phyloP scores from a whole-genome alignment of 768 basidiomycete genomes.

The Russula sp. region DNA sequence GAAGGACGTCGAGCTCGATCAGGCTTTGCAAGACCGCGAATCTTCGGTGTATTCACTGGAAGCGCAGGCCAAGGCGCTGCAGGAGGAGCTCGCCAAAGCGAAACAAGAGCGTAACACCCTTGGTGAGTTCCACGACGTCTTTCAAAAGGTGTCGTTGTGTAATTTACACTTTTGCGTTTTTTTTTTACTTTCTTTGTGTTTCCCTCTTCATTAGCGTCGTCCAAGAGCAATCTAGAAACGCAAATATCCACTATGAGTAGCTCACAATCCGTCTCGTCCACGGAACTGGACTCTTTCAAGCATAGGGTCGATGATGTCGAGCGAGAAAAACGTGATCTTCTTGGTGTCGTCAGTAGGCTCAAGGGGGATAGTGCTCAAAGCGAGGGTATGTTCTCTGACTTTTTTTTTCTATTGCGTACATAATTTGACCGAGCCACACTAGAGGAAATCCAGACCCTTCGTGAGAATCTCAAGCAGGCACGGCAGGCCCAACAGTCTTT shows the following conservation, averaged over 20 bases:
- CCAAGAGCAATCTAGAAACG: conserved; percentile 42
- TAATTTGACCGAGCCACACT: not conserved
- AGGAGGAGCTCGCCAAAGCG: conserved; percentile 47
- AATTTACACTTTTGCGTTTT: too few species aligned
- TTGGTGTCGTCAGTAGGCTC: conserved; percentile 74
- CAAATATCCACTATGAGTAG: conserved; percentile 50
- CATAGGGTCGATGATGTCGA: conserved; percentile 67
- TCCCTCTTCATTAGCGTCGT: conserved; percentile 32
- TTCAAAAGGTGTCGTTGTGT: conserved; percentile 12
- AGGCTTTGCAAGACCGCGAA: conserved; percentile 75
- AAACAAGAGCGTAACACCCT: conserved; percentile 62
- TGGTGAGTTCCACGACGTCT: conserved; percentile 38
- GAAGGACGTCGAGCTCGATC: conserved; percentile 79
- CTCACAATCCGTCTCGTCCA: conserved; percentile 55
- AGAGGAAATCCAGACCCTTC: conserved; percentile 70
- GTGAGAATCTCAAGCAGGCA: conserved; percentile 62
- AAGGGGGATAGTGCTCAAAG: conserved; percentile 68
- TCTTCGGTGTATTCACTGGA: conserved; percentile 51
- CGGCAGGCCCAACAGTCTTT: conserved; percentile 63
- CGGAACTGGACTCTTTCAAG: conserved; percentile 51
- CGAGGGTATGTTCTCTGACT: conserved; percentile 47
- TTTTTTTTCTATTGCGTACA: not conserved
- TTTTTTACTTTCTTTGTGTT: too few species aligned
- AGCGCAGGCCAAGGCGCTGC: conserved; percentile 40
- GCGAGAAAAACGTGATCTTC: conserved; percentile 84